These are phyloP conservation scores for Candida fluviatilis DNA, from an alignment of 805 yeast species.

Conservation along the genomic window DNA sequence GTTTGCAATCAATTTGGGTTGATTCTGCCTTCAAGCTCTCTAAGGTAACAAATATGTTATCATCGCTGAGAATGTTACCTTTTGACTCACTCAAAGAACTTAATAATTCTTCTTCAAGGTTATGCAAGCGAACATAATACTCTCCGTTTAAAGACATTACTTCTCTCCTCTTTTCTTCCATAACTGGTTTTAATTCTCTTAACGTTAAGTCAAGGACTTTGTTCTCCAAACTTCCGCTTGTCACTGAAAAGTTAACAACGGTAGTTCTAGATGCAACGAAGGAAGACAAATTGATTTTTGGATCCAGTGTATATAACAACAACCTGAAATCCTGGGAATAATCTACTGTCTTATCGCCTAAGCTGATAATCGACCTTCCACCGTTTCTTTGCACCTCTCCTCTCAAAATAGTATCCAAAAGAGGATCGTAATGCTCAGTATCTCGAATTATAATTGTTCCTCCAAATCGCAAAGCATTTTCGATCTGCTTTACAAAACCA, in stretches of 20 bases:
- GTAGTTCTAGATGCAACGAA: conserved; percentile 61
- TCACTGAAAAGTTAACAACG: conserved; percentile 67
- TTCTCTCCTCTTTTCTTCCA: conserved; percentile 54
- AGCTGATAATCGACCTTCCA: conserved; percentile 56
- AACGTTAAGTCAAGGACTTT: conserved; percentile 59
- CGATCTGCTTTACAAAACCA: conserved; percentile 63
- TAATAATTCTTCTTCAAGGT: conserved; percentile 58
- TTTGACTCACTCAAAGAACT: conserved; percentile 51
- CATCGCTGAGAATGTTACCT: conserved; percentile 67
- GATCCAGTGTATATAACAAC: conserved; percentile 58
- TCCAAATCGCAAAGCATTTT: conserved; percentile 82
- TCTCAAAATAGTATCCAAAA: conserved; percentile 58
- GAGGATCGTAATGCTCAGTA: conserved; percentile 78
- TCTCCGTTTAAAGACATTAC: conserved; percentile 55
- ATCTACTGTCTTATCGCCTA: conserved; percentile 67
- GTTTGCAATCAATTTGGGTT: conserved; percentile 45
- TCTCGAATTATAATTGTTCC: conserved; percentile 68
- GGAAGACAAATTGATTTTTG: conserved; percentile 42
- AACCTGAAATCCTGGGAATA: conserved; percentile 60
- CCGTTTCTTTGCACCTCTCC: conserved; percentile 63
- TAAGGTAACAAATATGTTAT: conserved; percentile 52
- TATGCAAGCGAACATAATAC: conserved; percentile 49
- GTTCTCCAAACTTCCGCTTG: conserved; percentile 60
- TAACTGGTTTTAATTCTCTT: conserved; percentile 56
- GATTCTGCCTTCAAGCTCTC: conserved; percentile 67